Base-by-base conservation (phyloP, 805 yeast species). In the Blastobotrys terrestris region DNA sequence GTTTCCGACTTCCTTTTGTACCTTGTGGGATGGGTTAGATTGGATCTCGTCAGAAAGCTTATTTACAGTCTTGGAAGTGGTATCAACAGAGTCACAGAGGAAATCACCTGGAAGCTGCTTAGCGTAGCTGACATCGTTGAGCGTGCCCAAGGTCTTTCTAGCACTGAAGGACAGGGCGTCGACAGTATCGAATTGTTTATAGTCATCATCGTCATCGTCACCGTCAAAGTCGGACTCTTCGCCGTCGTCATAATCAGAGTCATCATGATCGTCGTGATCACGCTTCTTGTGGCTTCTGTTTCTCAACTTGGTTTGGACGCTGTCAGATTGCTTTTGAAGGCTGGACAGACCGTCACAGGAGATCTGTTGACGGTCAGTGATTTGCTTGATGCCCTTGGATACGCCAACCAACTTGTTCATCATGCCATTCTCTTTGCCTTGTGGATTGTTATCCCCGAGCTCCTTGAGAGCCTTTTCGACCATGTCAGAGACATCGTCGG, bases 211-310 rank as follows among this genome's bases (percentile, higher is more conserved):
- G 7, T 41, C 39, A 26, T 41, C 51, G 19, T 39, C 35, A 40
- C 21, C 45, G 16, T 31, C 20, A 14, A n/a, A 15, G 26, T 41
- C 20, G 39, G 21, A 26, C 8, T 45, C 11, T 18, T 21, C 15
- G 31, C 8, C 39, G 26, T 44, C 22, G 40, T 41, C 44, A 26
- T 22, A 20, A 21, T 48, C 47, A 26, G 48, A 15, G 26, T 43
- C 39, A 14, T 40, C 49, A 26, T 45, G n/a, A 21, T 48, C 47
- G 22, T 48, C 7, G 26, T 43, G 19, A 14, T 40, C 49, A 26
- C 39, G 18, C 11, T 11, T 26, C 35, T 26, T 26, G 35, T 26
- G 35, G 5, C 35, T 26, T 26, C 35, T 26, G 35, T 26, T 26
- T 26, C 35, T 26, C 35, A 26, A 11, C 35, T 26, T 26, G 35